These are phyloP conservation scores for Favolaschia claudopus DNA, from an alignment of 768 basidiomycete species.

Conservation along the genomic window DNA sequence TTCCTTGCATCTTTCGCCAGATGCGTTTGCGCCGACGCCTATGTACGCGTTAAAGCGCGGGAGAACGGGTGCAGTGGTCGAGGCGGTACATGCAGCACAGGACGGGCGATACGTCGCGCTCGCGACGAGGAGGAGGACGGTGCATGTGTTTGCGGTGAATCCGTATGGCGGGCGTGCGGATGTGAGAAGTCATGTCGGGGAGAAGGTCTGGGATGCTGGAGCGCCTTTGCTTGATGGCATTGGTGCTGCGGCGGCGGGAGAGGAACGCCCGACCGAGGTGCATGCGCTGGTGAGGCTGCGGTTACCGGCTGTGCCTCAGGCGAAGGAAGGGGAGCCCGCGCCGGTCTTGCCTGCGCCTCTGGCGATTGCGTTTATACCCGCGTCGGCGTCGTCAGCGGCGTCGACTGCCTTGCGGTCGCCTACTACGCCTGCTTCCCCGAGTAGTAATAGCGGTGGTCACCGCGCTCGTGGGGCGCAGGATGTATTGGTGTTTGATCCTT, in stretches of 20 bases:
- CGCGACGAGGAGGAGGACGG: slow-evolving; percentile 62
- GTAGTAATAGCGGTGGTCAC: background rate
- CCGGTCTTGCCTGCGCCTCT: slow-evolving; percentile 48
- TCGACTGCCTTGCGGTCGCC: slow-evolving; percentile 39
- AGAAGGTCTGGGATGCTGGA: slow-evolving; percentile 59
- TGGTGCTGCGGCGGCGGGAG: background rate
- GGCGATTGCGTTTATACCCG: slow-evolving; percentile 62
- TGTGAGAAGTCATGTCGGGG: slow-evolving; percentile 64
- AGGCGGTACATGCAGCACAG: slow-evolving; percentile 27
- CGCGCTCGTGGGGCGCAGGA: slow-evolving; percentile 63
- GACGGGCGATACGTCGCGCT: slow-evolving; percentile 66
- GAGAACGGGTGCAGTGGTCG: slow-evolving; percentile 23
- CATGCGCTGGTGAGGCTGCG: slow-evolving; percentile 64
- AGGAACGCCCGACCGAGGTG: slow-evolving; percentile 52
- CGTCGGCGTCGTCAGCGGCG: slow-evolving; percentile 32
- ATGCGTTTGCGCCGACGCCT: background rate
- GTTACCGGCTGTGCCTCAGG: background rate
- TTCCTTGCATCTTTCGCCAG: background rate
- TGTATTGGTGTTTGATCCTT: slow-evolving; percentile 71
- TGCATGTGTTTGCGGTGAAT: slow-evolving; percentile 80
- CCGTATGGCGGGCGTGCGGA: slow-evolving; percentile 79
- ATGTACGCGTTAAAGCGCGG: slow-evolving; percentile 22
- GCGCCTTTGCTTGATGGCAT: background rate
- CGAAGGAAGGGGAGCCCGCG: background rate
- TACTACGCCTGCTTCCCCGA: slow-evolving; percentile 8